These are phyloP conservation scores for Vaccinium myrtillus DNA, from an alignment of 148 eudicot genomes.

Conservation along the genomic window DNA sequence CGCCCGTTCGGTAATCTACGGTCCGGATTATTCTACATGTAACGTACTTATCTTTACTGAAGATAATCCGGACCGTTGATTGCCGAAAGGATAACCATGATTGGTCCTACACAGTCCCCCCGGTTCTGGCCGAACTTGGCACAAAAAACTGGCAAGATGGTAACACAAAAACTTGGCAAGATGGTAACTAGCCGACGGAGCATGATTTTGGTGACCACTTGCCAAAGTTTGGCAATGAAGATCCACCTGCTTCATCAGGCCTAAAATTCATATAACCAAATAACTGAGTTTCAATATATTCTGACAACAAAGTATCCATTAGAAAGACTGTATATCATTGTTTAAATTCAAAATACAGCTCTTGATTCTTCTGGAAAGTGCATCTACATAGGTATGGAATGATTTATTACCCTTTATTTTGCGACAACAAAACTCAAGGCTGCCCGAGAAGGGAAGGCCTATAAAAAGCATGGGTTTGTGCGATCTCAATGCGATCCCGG, in stretches of 20 bases:
- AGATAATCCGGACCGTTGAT: too few species aligned
- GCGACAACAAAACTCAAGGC: constrained; percentile 25
- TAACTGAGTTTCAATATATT: background rate
- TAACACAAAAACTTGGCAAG: background rate
- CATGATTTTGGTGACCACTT: background rate
- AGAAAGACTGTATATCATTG: constrained; percentile 7
- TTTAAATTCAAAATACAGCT: constrained; percentile 12
- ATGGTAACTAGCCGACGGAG: background rate
- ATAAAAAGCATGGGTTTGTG: constrained; percentile 83
- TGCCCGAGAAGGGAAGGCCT: constrained; percentile 85
- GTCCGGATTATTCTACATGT: too few species aligned
- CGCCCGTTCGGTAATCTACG: too few species aligned
- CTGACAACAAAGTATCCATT: background rate
- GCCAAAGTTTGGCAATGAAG: background rate
- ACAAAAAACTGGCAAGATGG: background rate
- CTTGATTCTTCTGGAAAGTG: constrained; percentile 6
- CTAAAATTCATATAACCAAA: background rate
- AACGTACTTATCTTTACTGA: too few species aligned
- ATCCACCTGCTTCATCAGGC: background rate
- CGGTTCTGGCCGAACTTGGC: background rate
- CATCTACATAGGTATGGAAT: background rate
- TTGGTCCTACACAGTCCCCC: too few species aligned
- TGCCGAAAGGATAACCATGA: too few species aligned
- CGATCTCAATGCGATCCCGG: constrained; percentile 84
- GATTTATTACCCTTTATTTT: constrained; percentile 11